phyloP scores from a whole-genome alignment of 2,329 filamentous ascomycete genomes.

The Epichloe uncinata region DNA sequence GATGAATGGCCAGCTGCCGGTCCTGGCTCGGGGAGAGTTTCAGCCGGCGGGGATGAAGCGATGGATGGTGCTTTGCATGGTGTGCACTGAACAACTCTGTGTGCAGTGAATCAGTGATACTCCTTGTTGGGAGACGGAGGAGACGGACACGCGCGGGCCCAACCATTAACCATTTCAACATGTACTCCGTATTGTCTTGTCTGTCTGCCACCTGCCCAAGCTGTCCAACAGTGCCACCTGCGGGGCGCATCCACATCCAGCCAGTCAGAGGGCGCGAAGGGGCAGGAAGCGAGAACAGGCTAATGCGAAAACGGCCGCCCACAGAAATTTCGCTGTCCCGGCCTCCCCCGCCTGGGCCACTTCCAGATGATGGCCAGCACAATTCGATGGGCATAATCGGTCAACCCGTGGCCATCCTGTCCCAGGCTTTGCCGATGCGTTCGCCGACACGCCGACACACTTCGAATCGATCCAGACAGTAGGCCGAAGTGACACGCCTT shows the following conservation, averaged over 20 bases:
- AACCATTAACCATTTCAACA: not conserved
- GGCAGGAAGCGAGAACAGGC: not conserved
- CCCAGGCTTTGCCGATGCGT: slow-evolving; percentile 5
- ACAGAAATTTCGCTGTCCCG: not conserved
- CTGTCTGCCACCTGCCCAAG: not conserved
- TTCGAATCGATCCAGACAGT: slow-evolving; percentile 5
- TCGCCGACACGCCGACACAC: slow-evolving; percentile 8
- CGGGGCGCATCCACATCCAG: not conserved
- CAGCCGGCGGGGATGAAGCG: no score
- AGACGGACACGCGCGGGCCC: not conserved
- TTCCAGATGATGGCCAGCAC: not conserved
- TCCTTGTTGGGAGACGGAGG: no score
- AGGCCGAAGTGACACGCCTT: slow-evolving; percentile 6
- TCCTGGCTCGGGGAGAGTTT: not conserved
- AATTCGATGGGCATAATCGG: slow-evolving; percentile 3
- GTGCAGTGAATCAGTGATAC: no score
- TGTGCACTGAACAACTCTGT: no score
- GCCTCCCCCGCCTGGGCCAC: not conserved
- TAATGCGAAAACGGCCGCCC: not conserved
- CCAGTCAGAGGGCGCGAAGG: not conserved
- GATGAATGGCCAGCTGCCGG: not conserved
- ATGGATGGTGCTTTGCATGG: no score
- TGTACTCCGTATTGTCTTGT: no score
- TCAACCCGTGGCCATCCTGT: slow-evolving; percentile 2
- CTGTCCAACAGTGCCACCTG: not conserved